Evolutionary conservation across 768 basidiomycete genomes (phyloP).

Genomic region (Paxillus ammoniavirescens): DNA sequence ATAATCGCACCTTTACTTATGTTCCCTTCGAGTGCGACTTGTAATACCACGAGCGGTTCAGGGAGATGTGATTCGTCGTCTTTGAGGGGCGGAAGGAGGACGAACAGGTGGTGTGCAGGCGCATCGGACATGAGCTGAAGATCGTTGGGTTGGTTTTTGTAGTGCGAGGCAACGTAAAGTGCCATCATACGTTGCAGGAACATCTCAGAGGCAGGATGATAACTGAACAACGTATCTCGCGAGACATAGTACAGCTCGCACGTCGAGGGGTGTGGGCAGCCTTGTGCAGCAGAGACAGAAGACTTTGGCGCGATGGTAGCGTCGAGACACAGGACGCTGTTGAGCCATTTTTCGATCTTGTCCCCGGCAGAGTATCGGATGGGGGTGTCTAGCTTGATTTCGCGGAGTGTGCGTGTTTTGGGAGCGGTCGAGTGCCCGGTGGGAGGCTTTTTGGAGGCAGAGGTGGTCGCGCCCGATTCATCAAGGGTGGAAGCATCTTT

Average conservation of each 20-base stretch:
- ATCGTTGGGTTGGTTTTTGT: constrained; percentile 99
- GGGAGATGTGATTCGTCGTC: constrained; percentile 90
- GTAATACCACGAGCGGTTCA: constrained; percentile 92
- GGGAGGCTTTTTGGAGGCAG: constrained; percentile 51
- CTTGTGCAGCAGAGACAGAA: constrained; percentile 44
- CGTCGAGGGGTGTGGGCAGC: constrained; percentile 91
- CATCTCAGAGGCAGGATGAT: constrained; percentile 94
- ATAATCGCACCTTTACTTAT: constrained; percentile 84
- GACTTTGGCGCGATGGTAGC: constrained; percentile 61
- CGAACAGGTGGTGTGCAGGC: constrained; percentile 95
- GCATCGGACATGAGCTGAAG: constrained; percentile 97
- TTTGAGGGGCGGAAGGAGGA: constrained; percentile 88
- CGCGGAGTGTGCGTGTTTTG: constrained; percentile 70
- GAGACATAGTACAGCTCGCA: constrained; percentile 97
- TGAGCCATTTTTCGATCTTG: constrained; percentile 93
- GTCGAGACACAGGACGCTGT: constrained; percentile 85
- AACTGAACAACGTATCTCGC: constrained; percentile 95
- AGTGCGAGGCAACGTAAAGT: constrained; percentile 95
- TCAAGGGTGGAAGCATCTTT: constrained; percentile 53
- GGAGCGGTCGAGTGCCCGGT: constrained; percentile 55
- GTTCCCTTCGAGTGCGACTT: constrained; percentile 94
- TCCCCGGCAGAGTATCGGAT: constrained; percentile 90
- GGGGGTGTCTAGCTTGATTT: constrained; percentile 93
- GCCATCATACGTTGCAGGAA: constrained; percentile 99
- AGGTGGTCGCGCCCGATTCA: constrained; percentile 32